phyloP scores from a whole-genome alignment of 805 yeast species.

The Kuraishia piskuri region DNA sequence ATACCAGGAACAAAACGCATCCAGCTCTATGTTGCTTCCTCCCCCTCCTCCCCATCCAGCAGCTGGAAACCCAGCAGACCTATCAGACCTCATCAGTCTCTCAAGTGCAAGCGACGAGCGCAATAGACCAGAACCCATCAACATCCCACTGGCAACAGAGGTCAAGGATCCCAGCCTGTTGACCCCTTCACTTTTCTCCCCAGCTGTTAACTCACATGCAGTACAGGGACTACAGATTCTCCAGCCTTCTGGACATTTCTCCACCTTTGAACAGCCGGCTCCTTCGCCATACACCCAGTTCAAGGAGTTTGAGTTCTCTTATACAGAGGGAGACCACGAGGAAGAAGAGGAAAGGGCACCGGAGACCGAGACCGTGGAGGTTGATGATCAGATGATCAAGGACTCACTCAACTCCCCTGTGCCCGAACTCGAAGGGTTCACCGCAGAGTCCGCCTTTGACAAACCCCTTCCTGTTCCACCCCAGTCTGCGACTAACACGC shows the following conservation, averaged over 20 bases:
- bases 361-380: neutral
- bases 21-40: neutral
- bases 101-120: neutral
- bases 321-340: neutral
- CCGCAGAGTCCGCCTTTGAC: neutral
- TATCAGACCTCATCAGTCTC: conserved; percentile 2
- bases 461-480: neutral
- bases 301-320: neutral
- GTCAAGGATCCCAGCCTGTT: conserved; percentile 5
- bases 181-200: conserved; percentile 22
- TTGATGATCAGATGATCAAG: neutral
- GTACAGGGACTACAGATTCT: conserved; percentile 1
- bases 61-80: neutral
- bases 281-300: neutral
- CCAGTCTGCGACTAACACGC: neutral
- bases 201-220: conserved; percentile 12
- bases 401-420: neutral
- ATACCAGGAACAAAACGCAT: neutral
- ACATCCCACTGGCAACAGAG: neutral
- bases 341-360: neutral
- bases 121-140: neutral
- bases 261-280: neutral
- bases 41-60: neutral
- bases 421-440: neutral
- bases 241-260: conserved; percentile 1